Percentiles rank a stretch among this genome's conserved stretches.
phyloP scores from a whole-genome alignment of 805 yeast species.

The Saccharomycodes ludwigii region DNA sequence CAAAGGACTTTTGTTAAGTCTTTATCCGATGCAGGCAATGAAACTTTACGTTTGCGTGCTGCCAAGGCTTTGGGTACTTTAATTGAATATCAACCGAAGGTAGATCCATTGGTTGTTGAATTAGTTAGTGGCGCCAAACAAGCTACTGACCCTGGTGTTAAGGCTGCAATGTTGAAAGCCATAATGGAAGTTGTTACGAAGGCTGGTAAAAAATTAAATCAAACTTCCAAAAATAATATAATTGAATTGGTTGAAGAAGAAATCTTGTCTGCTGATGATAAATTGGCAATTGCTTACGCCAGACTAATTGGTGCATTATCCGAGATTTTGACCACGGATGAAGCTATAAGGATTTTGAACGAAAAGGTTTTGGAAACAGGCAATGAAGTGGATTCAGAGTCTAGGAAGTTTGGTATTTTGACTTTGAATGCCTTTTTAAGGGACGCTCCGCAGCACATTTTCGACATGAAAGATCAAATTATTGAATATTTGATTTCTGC shows the following conservation, averaged over 20 bases:
- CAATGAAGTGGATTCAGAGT: constrained; percentile 26
- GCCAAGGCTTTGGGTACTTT: constrained; percentile 83
- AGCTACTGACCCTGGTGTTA: constrained; percentile 57
- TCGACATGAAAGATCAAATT: constrained; percentile 36
- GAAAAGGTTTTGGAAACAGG: constrained; percentile 43
- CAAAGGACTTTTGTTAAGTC: constrained; percentile 95
- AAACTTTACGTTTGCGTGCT: constrained; percentile 66
- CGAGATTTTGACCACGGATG: constrained; percentile 49
- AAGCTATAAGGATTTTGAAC: constrained; percentile 46
- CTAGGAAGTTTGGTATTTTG: constrained; percentile 52
- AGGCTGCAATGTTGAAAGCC: constrained; percentile 77
- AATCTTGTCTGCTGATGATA: constrained; percentile 41
- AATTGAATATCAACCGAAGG: constrained; percentile 82
- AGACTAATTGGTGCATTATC: constrained; percentile 68
- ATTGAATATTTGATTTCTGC: constrained; percentile 36
- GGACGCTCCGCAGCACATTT: constrained; percentile 58
- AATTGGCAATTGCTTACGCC: constrained; percentile 64
- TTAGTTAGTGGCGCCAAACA: constrained; percentile 62
- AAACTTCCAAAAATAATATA: constrained; percentile 54
- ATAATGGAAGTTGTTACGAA: constrained; percentile 67
- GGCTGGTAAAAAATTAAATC: constrained; percentile 71
- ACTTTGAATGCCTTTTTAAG: constrained; percentile 70
- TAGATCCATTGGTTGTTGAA: constrained; percentile 84
- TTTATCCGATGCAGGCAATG: constrained; percentile 65
- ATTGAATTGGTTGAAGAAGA: constrained; percentile 67